phyloP scores from a whole-genome alignment of 371 early-diverging fungal genomes.

The Lichtheimia ramosa region DNA sequence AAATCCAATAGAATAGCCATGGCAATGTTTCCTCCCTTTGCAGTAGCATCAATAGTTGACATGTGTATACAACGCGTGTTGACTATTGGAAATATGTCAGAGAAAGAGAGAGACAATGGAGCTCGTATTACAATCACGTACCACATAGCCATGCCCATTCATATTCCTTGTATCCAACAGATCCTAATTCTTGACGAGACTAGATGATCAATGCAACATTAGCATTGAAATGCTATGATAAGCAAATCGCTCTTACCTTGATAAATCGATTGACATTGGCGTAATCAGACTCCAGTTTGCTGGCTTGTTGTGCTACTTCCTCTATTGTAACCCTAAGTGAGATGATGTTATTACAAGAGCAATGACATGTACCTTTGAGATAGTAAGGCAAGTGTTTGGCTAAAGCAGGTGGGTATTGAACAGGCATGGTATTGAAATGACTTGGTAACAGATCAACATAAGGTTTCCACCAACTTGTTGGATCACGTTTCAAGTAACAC shows the following conservation, averaged over 20 bases:
- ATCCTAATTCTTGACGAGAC: conserved; percentile 11
- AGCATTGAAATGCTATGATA: not conserved
- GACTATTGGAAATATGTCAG: conserved; percentile 30
- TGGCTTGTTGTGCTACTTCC: conserved; percentile 46
- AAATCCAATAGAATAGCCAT: conserved; percentile 65
- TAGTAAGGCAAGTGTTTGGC: conserved; percentile 42
- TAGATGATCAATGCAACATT: not conserved
- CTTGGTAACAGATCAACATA: conserved; percentile 54
- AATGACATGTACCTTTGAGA: conserved; percentile 27
- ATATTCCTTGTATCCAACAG: conserved; percentile 46
- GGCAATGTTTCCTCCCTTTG: conserved; percentile 53
- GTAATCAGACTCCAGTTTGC: conserved; percentile 50
- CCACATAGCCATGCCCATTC: conserved; percentile 69
- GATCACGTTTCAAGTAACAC: conserved; percentile 35
- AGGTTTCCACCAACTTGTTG: conserved; percentile 55
- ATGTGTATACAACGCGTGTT: conserved; percentile 67
- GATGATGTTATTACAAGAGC: not conserved
- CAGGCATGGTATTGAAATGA: conserved; percentile 64
- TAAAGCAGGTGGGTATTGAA: conserved; percentile 44
- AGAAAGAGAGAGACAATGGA: too few species aligned
- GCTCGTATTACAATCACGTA: conserved; percentile 18
- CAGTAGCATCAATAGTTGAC: conserved; percentile 40
- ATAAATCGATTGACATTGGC: conserved; percentile 33
- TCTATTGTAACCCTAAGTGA: conserved; percentile 13
- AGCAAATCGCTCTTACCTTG: conserved; percentile 22